Conservation (phyloP, 1,284 basidiomycete species). For the Apiotrichum montevideense region DNA sequence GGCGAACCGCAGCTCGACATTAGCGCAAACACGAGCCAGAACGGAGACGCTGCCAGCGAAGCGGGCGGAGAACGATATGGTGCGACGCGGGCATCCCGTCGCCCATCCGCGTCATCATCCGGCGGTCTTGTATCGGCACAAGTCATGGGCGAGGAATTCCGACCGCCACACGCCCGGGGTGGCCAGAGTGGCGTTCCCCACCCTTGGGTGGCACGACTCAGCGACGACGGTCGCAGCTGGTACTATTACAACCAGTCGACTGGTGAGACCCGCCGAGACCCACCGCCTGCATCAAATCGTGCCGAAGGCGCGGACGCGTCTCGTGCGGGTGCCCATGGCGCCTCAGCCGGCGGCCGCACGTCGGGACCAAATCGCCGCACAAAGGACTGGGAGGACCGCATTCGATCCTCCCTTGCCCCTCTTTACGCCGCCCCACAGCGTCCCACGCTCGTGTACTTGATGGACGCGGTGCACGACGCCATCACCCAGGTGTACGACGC, state of each 20-base stretch:
- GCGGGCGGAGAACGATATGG: not conserved
- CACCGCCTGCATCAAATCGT: constrained; percentile 9
- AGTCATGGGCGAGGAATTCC: constrained; percentile 22
- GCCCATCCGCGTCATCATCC: not conserved
- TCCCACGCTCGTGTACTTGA: constrained; percentile 23
- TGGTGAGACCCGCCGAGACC: constrained; percentile 56
- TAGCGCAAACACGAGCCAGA: constrained; percentile 1
- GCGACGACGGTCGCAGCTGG: constrained; percentile 76
- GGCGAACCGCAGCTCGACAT: constrained; percentile 51
- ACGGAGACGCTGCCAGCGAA: not conserved
- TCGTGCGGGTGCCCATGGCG: constrained; percentile 3
- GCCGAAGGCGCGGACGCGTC: not conserved
- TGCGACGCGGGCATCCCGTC: not conserved
- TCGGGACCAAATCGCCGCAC: not conserved
- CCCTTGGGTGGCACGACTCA: constrained; percentile 70
- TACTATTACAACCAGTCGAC: constrained; percentile 71
- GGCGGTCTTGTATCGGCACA: not conserved
- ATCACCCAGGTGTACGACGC: constrained; percentile 39
- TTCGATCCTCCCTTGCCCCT: constrained; percentile 17
- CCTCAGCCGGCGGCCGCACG: not conserved
- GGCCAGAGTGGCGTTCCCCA: constrained; percentile 55
- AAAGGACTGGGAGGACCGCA: constrained; percentile 16
- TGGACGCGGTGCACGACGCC: constrained; percentile 31
- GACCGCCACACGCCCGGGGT: constrained; percentile 46
- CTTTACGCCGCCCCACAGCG: constrained; percentile 5